Conservation (phyloP, 345 rosid genomes). For the Adansonia digitata region DNA sequence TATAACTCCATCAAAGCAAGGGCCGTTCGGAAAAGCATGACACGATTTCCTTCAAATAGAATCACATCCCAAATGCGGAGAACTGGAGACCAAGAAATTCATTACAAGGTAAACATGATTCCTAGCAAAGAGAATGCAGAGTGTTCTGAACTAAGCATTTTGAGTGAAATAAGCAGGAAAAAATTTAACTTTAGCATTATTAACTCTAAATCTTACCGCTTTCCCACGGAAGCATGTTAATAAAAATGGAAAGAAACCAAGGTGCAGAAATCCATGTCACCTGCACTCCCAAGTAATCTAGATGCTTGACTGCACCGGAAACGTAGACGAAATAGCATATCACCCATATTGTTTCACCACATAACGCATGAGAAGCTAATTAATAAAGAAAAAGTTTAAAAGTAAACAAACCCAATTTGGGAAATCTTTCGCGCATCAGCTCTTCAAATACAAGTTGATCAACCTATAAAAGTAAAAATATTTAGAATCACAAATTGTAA, state of each 20-base stretch:
- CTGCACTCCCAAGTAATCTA: conserved; percentile 99
- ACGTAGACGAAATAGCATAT: conserved; percentile 41
- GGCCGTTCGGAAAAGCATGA: conserved; percentile 88
- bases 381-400: conserved; percentile 8
- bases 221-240: conserved; percentile 98
- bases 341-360: conserved; percentile 29
- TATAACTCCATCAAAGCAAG: conserved; percentile 90
- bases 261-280: conserved; percentile 95
- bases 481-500: conserved; percentile 1
- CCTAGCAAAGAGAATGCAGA: neutral
- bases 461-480: conserved; percentile 48
- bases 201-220: conserved; percentile 54
- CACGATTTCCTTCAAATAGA: conserved; percentile 93
- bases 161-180: neutral
- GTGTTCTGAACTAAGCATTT: neutral
- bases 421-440: conserved; percentile 86
- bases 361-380: conserved; percentile 10
- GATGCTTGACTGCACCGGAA: conserved; percentile 94
- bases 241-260: conserved; percentile 95
- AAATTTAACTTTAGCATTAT: neutral
- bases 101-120: conserved; percentile 4
- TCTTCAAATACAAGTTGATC: conserved; percentile 98
- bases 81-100: conserved; percentile 43
- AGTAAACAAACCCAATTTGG: conserved; percentile 82
- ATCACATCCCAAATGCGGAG: conserved; percentile 97